Base-by-base conservation (phyloP, 495 filamentous ascomycete species). In the Podospora sp. region DNA sequence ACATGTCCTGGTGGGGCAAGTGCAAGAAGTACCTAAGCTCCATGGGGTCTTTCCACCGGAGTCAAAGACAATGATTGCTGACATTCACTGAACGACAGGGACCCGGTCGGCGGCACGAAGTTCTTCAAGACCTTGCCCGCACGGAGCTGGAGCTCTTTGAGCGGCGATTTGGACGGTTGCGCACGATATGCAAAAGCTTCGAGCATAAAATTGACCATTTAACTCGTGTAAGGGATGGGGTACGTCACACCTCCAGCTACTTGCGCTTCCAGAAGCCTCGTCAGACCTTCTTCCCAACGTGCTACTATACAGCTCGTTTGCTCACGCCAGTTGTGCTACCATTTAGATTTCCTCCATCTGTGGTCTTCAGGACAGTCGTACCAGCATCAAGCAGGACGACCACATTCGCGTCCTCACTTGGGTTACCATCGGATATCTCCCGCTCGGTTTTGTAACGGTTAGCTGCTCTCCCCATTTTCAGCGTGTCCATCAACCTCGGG, bases 71-170 rank as follows among this genome's bases (percentile, higher is more conserved):
- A n/a, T 53, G 18, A 53, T n/a, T 53, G 50, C 50, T 53, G 21
- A 53, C n/a, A n/a, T 24, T 53, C 50, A 53, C 21, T 53, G 18
- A 18, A 53, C 21, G 16, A 53, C 21, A 53, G 50, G 50, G 50
- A 24, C 50, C 50, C 21, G 50, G 50, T 53, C 50, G 50, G 16
- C 50, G 50, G 18, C 50, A 53, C n/a, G 50, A 53, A 53, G 50
- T 53, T 24, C 50, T 53, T 53, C 50, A 53, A 53, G 50, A 53
- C 4, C 50, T 53, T 53, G 50, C 50, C 50, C 50, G 50, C 50
- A n/a, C 50, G 5, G 50, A 53, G 50, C 50, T 53, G 5, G 50
- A 53, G n/a, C 50, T 53, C 21, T 53, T 53, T 24, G 18, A 24
- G 16, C 50, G 50, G 21, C 50, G 50, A n/a, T 53, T 53, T 18